phyloP scores from a whole-genome alignment of 2,329 filamentous ascomycete genomes.

The Epichloe amarillans region DNA sequence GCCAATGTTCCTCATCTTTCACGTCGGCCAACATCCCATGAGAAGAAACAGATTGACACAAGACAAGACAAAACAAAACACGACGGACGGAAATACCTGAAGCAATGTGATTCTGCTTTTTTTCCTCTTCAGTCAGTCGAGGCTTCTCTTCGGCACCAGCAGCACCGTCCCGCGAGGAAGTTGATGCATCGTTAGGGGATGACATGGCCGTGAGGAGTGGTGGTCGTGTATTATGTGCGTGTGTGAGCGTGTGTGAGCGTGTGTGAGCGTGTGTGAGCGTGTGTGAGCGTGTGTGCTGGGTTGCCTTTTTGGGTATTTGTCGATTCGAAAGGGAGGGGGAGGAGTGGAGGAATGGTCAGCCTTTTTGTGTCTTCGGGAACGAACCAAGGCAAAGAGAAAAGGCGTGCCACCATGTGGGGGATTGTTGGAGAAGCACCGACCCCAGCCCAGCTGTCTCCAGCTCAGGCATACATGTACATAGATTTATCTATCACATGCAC shows the following conservation, averaged over 20 bases:
- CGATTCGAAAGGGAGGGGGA: not conserved
- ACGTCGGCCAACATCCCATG: not conserved
- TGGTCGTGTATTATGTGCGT: not conserved
- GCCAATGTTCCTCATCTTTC: not conserved
- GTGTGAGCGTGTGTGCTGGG: not conserved
- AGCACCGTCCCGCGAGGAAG: slow-evolving; percentile 8
- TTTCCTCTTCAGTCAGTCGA: slow-evolving; percentile 38
- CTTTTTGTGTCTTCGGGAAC: not conserved
- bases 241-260: not conserved
- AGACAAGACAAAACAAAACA: not conserved
- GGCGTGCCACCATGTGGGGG: not conserved
- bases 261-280: no score
- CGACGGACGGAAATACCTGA: slow-evolving; percentile 26
- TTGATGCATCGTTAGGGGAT: slow-evolving; percentile 9
- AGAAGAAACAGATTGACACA: not conserved
- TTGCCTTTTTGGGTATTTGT: not conserved
- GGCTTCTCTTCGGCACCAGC: slow-evolving; percentile 31
- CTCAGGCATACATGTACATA: not conserved
- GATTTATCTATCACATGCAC: slow-evolving; percentile 2
- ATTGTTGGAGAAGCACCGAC: not conserved
- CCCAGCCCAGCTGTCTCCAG: not conserved
- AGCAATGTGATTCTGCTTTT: slow-evolving; percentile 42
- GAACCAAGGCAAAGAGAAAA: no score
- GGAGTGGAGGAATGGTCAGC: not conserved
- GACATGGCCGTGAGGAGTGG: slow-evolving; percentile 5